These are phyloP conservation scores for Cicer judaicum DNA, from an alignment of 306 rosid genomes.

Conservation along the genomic window DNA sequence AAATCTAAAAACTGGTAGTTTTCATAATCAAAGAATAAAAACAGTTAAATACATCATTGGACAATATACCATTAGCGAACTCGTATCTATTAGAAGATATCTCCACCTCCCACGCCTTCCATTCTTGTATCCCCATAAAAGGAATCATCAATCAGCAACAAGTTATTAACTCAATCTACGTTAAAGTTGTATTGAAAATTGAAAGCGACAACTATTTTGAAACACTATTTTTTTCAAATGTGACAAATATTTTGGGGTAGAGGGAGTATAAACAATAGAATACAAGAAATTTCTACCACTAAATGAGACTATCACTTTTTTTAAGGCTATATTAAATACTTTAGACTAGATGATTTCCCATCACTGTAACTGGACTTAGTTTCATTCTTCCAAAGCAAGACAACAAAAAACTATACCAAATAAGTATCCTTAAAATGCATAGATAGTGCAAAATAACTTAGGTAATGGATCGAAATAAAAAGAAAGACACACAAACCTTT, in stretches of 20 bases:
- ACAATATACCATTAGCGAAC: slow-evolving; percentile 72
- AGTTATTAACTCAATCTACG: neutral
- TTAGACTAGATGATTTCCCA: no score
- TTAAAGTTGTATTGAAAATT: no score
- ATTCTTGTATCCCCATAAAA: slow-evolving; percentile 74
- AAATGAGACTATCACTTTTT: neutral
- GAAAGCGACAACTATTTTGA: no score
- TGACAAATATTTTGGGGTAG: neutral
- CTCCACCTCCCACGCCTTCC: slow-evolving; percentile 93
- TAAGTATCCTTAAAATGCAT: no score
- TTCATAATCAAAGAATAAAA: slow-evolving; percentile 21
- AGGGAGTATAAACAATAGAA: neutral
- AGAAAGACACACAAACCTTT: slow-evolving; percentile 59
- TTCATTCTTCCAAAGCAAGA: no score
- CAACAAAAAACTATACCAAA: no score
- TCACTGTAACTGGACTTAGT: no score
- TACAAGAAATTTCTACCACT: neutral
- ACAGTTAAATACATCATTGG: slow-evolving; percentile 19
- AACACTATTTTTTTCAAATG: no score
- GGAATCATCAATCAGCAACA: slow-evolving; percentile 38
- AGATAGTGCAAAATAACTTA: slow-evolving; percentile 1
- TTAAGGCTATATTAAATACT: no score
- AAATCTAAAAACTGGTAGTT: neutral
- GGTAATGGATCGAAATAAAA: slow-evolving; percentile 11
- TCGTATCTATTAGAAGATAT: slow-evolving; percentile 71